These are phyloP conservation scores for Nemania diffusa DNA, from an alignment of 2,329 filamentous ascomycete species.

Conservation along the genomic window DNA sequence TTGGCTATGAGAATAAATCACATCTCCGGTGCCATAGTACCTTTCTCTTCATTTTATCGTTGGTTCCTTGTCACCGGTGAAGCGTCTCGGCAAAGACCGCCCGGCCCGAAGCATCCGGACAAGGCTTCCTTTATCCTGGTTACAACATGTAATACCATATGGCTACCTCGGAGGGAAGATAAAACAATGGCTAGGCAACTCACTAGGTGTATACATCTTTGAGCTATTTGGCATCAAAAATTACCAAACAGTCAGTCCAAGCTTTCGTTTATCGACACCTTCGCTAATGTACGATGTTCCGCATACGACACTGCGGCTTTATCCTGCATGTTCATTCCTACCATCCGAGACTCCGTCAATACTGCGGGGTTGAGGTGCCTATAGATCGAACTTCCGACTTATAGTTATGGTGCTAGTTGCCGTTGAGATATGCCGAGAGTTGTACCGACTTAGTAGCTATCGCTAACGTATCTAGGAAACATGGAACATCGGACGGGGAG, in stretches of 20 bases:
- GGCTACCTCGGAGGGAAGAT: background rate
- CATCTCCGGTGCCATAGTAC: background rate
- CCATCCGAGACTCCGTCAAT: background rate
- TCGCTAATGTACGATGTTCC: background rate
- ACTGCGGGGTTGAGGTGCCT: background rate
- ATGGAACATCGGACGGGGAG: slow-evolving; percentile 13
- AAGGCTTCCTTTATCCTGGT: background rate
- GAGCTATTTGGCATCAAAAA: background rate
- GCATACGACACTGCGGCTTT: background rate
- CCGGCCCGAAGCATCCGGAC: background rate
- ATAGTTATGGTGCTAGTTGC: background rate
- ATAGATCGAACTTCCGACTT: background rate
- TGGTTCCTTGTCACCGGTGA: background rate
- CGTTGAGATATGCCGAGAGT: background rate
- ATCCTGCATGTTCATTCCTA: background rate
- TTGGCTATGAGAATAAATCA: background rate
- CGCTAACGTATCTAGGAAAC: background rate
- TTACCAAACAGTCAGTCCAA: background rate
- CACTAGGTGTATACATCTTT: background rate
- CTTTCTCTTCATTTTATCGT: background rate
- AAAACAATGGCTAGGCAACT: background rate
- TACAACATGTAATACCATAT: background rate
- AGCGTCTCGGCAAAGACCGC: background rate
- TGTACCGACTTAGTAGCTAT: background rate
- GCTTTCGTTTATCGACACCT: background rate